A percentile compares a stretch with the other conserved stretches of the same genome.
Evolutionary conservation across 164 flowering plant genomes (phyloP).

Genomic region (Nymphaea colorata): DNA sequence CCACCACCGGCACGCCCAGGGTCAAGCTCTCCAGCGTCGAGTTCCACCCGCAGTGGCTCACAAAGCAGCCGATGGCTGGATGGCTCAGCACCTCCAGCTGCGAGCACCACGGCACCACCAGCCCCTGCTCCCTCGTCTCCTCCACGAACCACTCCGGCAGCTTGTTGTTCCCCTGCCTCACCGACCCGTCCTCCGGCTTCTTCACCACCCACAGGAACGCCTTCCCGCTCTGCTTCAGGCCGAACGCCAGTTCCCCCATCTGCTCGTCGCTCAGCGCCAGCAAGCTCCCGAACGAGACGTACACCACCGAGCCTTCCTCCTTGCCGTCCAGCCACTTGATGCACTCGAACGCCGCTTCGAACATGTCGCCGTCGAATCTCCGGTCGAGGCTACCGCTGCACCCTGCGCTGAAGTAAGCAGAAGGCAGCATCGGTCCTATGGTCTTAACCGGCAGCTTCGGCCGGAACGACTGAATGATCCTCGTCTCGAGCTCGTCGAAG

Average conservation of each 20-base stretch:
- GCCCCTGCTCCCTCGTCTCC: conserved; percentile 18
- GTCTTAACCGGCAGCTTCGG: conserved; percentile 6
- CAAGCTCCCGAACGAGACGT: conserved; percentile 28
- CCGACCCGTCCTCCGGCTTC: conserved; percentile 13
- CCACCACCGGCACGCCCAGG: conserved; percentile 47
- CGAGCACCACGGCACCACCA: conserved; percentile 34
- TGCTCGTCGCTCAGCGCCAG: conserved; percentile 9
- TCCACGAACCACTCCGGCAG: conserved; percentile 24
- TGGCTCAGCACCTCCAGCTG: conserved; percentile 35
- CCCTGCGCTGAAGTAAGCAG: conserved; percentile 14
- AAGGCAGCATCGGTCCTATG: conserved; percentile 33
- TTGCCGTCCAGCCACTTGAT: conserved; percentile 21
- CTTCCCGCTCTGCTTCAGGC: conserved; percentile 4
- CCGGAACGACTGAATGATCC: conserved; percentile 15
- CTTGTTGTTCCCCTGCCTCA: conserved; percentile 8
- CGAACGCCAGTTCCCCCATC: conserved; percentile 28
- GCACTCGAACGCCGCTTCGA: conserved; percentile 10
- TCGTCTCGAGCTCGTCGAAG: conserved; percentile 23
- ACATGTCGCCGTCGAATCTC: conserved; percentile 18
- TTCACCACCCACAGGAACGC: conserved; percentile 38
- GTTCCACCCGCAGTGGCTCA: conserved; percentile 52
- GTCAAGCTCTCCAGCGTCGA: conserved; percentile 43
- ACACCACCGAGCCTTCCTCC: conserved; percentile 18
- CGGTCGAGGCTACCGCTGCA: conserved; percentile 5
- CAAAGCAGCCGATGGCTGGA: conserved; percentile 36